These are phyloP conservation scores for Phanerochaete sordida DNA, from an alignment of 768 basidiomycete species.

Conservation along the genomic window DNA sequence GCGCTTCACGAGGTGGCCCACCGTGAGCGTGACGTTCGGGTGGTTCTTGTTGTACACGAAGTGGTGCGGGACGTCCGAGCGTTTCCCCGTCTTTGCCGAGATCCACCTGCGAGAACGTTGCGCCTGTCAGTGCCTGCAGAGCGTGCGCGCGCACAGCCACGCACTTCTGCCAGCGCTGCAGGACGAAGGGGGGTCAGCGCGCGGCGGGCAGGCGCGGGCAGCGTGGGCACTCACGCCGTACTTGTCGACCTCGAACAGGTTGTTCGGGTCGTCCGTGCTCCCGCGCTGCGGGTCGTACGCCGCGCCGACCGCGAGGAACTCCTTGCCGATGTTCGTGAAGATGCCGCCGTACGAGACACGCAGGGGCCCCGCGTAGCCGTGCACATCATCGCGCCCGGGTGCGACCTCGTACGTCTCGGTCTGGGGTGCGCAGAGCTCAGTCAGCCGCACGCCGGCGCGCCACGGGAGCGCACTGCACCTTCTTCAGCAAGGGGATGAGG, in stretches of 20 bases:
- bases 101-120: slow-evolving; percentile 43
- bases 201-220: too few species aligned
- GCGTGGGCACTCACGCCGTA: slow-evolving; percentile 41
- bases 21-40: slow-evolving; percentile 30
- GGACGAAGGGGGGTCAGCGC: too few species aligned
- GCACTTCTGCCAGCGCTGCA: slow-evolving; percentile 56
- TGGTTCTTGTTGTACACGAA: slow-evolving; percentile 33
- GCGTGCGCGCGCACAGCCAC: slow-evolving; percentile 2
- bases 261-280: slow-evolving; percentile 44
- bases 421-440: slow-evolving; percentile 4
- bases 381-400: slow-evolving; percentile 21
- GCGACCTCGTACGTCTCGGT: slow-evolving; percentile 32
- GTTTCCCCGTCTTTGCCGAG: slow-evolving; percentile 43
- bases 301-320: slow-evolving; percentile 45
- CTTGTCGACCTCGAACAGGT: slow-evolving; percentile 35
- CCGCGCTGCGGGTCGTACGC: slow-evolving; percentile 47
- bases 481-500: slow-evolving; percentile 42
- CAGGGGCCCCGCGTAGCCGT: slow-evolving; percentile 32
- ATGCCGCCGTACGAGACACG: slow-evolving; percentile 39
- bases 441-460: not conserved
- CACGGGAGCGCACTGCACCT: not conserved
- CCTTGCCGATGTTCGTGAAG: slow-evolving; percentile 37
- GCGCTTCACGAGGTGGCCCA: slow-evolving; percentile 32
- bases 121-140: not conserved
- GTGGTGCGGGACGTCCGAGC: slow-evolving; percentile 51